Percentiles rank a stretch among this genome's conserved stretches.
phyloP scores from a whole-genome alignment of 2,329 filamentous ascomycete genomes.

The Alternaria metachromatica region DNA sequence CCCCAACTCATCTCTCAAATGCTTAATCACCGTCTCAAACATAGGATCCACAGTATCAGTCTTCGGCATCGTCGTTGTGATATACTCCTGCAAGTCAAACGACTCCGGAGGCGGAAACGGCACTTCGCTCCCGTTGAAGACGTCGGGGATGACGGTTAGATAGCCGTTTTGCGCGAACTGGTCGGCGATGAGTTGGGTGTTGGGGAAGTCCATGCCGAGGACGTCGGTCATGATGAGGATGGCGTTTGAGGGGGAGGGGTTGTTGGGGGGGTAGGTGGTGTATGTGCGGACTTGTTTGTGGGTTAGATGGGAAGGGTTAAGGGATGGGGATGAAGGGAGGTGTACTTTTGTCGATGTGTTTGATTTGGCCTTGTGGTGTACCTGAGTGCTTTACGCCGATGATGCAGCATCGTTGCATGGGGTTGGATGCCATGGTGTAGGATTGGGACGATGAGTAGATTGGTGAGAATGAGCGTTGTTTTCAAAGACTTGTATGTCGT shows the following conservation, averaged over 20 bases:
- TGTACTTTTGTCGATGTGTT: constrained; percentile 56
- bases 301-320: background rate
- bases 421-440: constrained; percentile 58
- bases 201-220: constrained; percentile 62
- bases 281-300: constrained; percentile 60
- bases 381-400: constrained; percentile 61
- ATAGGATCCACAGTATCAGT: constrained; percentile 59
- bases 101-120: constrained; percentile 59
- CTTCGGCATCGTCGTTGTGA: constrained; percentile 50
- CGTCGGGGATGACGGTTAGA: constrained; percentile 70
- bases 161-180: constrained; percentile 77
- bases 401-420: constrained; percentile 57
- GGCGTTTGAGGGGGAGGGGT: constrained; percentile 61
- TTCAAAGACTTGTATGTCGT: background rate
- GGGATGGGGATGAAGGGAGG: background rate
- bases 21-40: constrained; percentile 61
- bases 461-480: background rate
- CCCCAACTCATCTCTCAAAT: constrained; percentile 60
- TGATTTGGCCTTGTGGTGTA: constrained; percentile 55
- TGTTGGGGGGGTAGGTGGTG: constrained; percentile 54
- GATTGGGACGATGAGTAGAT: background rate
- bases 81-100: constrained; percentile 60
- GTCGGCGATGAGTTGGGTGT: constrained; percentile 69
- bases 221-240: constrained; percentile 63
- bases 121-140: constrained; percentile 72